Evolutionary conservation across 2,329 filamentous ascomycete genomes (phyloP), one percentile per base, ranked within the genome.

Genomic region (Monilinia fructicola): DNA sequence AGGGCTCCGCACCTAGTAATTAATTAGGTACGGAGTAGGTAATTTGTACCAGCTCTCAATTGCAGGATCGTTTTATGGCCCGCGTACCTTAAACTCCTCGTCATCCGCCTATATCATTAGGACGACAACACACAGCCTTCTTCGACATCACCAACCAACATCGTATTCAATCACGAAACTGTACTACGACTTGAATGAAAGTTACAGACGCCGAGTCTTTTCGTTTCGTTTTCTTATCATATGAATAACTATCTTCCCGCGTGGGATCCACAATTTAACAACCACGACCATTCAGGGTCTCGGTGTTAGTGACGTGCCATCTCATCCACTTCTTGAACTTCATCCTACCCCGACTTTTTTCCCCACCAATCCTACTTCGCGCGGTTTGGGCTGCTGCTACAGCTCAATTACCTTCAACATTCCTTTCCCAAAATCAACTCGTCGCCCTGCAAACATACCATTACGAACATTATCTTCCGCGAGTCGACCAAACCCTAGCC

Each of bases 341-440:
- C 46, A 54, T 23, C 35, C 40, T 54, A 62, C 65, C 65, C 65
- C 54, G 42, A 68, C 62, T 40, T 54, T 54, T 63, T 64, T 61
- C 64, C 55, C 64, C 64, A 65, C 64, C 54, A 60, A 60, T 60
- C 54, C 67, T 65, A 62, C 54, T 65, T 44, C 28, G 44, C n/a
- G 58, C 66, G 67, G 65, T 69, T 68, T 85, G 88, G 84, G 89
- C 88, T 91, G 88, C 87, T 88, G 85, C 84, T 80, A 79, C 80
- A 93, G 91, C 90, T 89, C 87, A 84, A 84, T 78, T 80, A 82
- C 83, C 83, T 85, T 84, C 92, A 97, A 87, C 81, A 97, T 97
- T 97, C 86, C 91, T 87, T 84, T 87, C 77, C 81, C 85, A 85
- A 84, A 80, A 73, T 83, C 83, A 73, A 78, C 79, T 79, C 88